phyloP scores from a whole-genome alignment of 345 rosid species.

The Acer campestre region DNA sequence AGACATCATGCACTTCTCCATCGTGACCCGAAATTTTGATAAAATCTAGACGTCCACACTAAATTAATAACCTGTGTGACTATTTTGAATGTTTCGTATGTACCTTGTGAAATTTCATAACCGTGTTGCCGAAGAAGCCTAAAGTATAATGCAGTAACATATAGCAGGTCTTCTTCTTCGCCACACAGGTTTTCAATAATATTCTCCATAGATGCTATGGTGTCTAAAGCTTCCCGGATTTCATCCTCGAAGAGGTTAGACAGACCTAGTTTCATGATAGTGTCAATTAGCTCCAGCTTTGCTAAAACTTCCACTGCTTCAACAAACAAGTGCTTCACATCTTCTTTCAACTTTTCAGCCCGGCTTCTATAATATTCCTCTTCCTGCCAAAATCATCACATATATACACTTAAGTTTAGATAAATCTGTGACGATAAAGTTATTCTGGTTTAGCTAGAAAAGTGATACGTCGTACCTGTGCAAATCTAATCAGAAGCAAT shows the following conservation, averaged over 20 bases:
- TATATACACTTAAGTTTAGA: too few relatives aligned
- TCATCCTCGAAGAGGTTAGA: slow-evolving; percentile 34
- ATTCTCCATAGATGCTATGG: slow-evolving; percentile 5
- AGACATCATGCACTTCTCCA: too few relatives aligned
- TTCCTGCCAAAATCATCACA: slow-evolving; percentile 24
- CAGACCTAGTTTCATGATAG: slow-evolving; percentile 40
- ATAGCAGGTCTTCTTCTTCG: slow-evolving; percentile 32
- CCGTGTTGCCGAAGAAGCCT: slow-evolving; percentile 50
- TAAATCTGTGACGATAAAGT: too few relatives aligned
- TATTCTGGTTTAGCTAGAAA: too few relatives aligned
- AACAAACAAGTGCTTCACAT: slow-evolving; percentile 27
- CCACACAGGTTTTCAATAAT: background rate
- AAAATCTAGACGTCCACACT: too few relatives aligned
- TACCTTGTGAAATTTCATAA: slow-evolving; percentile 47
- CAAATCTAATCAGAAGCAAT: background rate
- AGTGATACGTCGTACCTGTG: background rate
- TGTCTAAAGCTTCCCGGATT: slow-evolving; percentile 31
- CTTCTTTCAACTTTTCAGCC: slow-evolving; percentile 23
- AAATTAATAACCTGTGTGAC: too few relatives aligned
- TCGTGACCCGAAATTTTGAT: too few relatives aligned
- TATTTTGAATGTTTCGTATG: too few relatives aligned
- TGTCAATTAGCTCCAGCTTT: slow-evolving; percentile 41
- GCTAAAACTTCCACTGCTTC: slow-evolving; percentile 26
- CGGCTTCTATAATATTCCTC: slow-evolving; percentile 22
- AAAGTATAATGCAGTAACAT: slow-evolving; percentile 39